Evolutionary conservation across 1,284 basidiomycete species (phyloP).

Genomic region (Ustilago sp.): DNA sequence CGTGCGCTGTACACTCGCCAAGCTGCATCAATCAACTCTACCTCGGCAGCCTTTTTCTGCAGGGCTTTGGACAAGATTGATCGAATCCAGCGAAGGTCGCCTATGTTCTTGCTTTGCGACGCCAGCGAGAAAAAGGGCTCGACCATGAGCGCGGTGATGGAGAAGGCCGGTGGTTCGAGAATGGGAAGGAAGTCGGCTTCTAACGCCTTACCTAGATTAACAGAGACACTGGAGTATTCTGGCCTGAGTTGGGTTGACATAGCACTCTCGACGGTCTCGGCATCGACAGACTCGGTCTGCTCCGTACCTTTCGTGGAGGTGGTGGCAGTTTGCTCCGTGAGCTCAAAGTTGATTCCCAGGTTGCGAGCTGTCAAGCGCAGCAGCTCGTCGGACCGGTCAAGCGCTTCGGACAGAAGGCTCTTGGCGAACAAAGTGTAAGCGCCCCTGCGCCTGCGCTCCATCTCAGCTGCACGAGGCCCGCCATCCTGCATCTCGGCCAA

Average conservation of each 20-base stretch:
- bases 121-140: conserved; percentile 49
- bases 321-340: background rate
- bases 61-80: conserved; percentile 29
- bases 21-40: conserved; percentile 41
- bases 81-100: conserved; percentile 42
- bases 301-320: background rate
- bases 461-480: conserved; percentile 37
- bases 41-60: conserved; percentile 40
- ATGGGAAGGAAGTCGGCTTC: conserved; percentile 48
- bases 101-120: conserved; percentile 18
- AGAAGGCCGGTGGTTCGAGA: conserved; percentile 53
- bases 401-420: conserved; percentile 38
- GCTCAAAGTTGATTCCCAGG: conserved; percentile 28
- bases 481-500: conserved; percentile 49
- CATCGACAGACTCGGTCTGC: background rate
- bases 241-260: conserved; percentile 14
- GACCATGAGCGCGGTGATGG: conserved; percentile 42
- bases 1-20: conserved; percentile 38
- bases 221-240: conserved; percentile 19
- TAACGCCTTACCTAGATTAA: conserved; percentile 25
- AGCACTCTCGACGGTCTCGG: background rate
- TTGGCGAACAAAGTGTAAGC: conserved; percentile 44
- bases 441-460: conserved; percentile 31
- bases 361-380: conserved; percentile 30
- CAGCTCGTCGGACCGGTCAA: conserved; percentile 35